Base-by-base conservation (phyloP, 1,284 basidiomycete species). In the Butyriboletus appendiculatus region DNA sequence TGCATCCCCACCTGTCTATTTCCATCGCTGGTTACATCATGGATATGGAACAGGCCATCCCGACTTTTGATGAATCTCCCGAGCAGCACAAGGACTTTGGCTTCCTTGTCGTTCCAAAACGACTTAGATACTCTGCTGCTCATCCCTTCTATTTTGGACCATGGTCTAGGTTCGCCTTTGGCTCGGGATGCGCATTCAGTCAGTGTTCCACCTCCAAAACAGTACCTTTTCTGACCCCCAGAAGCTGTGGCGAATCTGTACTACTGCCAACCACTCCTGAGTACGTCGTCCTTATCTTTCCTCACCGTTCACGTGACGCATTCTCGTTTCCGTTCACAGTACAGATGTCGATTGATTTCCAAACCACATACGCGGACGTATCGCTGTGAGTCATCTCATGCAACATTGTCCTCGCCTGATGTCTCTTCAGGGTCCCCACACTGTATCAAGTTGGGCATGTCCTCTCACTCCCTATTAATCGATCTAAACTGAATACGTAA, bases 181-280 rank as follows among this genome's bases (percentile, higher is more conserved):
- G 51, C 8, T 32, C 41, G 12, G 60, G 41, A 48, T 62, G 60
- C 32, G 58, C 60, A 52, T 22, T 65, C 20, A 65, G 61, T 62
- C 8, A 44, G 61, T 64, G 10, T 22, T 47, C 18, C 14, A 7
- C 38, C 28, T 8, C 20, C 4, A 4, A 22, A 20, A 16, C 20
- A 10, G 11, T 28, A 37, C 10, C 2, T 11, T 35, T n/a, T 35
- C 58, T 64, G 30, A 64, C 44, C 2, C 48, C 32, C 9, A 18
- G 26, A 51, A 84, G 81, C 73, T 47, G 82, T 81, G 43, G 77
- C 81, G 22, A 90, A 89, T 59, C 64, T 89, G 52, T 90, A 89
- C 63, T 90, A 89, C 57, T 84, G 84, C 51, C 88, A 87, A 66
- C 87, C 88, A 0, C 70, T 90, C 50, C 72, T 90, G 7, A 85